A percentile compares a stretch with the other conserved stretches of the same genome.
Evolutionary conservation across 1,139 yeast species (phyloP).

Genomic region (Candida sp.): DNA sequence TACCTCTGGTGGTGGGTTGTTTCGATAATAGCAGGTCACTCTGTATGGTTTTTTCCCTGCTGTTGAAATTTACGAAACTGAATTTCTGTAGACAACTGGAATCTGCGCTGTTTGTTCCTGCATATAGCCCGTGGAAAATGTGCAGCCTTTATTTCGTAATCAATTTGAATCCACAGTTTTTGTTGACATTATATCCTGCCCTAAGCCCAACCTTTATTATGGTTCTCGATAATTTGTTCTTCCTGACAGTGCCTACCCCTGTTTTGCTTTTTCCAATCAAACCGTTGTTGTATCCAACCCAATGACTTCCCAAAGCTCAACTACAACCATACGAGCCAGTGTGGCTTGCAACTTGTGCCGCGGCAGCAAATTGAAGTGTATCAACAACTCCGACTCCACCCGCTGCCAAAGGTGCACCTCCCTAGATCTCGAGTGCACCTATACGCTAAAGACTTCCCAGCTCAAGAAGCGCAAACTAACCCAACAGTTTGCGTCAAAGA

Average conservation of each 20-base stretch:
- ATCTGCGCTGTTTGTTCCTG: not conserved
- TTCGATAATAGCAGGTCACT: not conserved
- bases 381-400: conserved; percentile 17
- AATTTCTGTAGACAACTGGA: too few relatives aligned
- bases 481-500: conserved; percentile 7
- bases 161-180: conserved; percentile 4
- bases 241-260: too few relatives aligned
- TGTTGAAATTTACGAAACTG: not conserved
- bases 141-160: conserved; percentile 2
- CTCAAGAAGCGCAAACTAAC: conserved; percentile 15
- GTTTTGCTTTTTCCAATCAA: not conserved
- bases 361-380: conserved; percentile 25
- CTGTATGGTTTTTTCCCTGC: not conserved
- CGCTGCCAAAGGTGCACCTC: conserved; percentile 25
- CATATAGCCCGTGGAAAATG: not conserved
- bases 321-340: conserved; percentile 17
- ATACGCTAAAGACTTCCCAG: conserved; percentile 27
- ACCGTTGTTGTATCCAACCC: not conserved
- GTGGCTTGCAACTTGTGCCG: conserved; percentile 30
- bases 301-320: not conserved
- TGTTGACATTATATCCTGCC: too few relatives aligned
- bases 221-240: too few relatives aligned
- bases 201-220: too few relatives aligned
- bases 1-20: not conserved
- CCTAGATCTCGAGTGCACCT: conserved; percentile 23